These are phyloP conservation scores for Zostera marina DNA, from an alignment of 116 monocot genomes.

Conservation along the genomic window DNA sequence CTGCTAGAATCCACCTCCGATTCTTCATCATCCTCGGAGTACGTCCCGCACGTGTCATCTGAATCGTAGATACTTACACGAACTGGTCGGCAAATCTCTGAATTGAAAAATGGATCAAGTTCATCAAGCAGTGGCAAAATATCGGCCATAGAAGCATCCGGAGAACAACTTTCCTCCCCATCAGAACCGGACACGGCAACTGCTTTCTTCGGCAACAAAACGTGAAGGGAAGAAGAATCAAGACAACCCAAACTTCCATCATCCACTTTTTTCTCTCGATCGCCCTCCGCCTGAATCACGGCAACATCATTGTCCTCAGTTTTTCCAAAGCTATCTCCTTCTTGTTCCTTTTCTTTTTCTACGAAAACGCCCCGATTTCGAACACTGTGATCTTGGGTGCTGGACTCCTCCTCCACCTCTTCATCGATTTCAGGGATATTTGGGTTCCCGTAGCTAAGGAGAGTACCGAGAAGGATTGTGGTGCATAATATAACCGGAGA, in stretches of 20 bases:
- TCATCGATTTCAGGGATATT: constrained; percentile 21
- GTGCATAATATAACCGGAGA: constrained; percentile 65
- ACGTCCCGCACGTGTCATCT: constrained; percentile 21
- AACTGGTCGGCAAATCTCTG: constrained; percentile 19
- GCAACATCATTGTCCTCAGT: constrained; percentile 11
- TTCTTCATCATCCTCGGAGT: constrained; percentile 16
- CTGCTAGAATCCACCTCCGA: constrained; percentile 9
- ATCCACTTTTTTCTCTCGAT: constrained; percentile 9
- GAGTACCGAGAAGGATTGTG: constrained; percentile 44
- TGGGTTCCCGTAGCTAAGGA: constrained; percentile 48
- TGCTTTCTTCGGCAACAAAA: constrained; percentile 17
- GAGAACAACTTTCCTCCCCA: constrained; percentile 49
- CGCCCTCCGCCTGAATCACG: constrained; percentile 9
- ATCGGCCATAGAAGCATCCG: constrained; percentile 70
- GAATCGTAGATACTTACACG: constrained; percentile 20
- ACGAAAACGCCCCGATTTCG: no score
- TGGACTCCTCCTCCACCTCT: constrained; percentile 16
- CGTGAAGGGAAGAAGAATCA: constrained; percentile 26
- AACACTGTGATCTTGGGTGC: constrained; percentile 4
- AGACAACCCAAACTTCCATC: constrained; percentile 10
- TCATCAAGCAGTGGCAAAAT: constrained; percentile 81
- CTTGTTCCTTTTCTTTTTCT: no score
- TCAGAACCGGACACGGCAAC: constrained; percentile 30
- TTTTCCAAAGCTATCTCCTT: no score
- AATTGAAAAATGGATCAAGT: constrained; percentile 58